These are phyloP conservation scores for Eruca vesicaria DNA, from an alignment of 441 rosid genomes.

Conservation along the genomic window DNA sequence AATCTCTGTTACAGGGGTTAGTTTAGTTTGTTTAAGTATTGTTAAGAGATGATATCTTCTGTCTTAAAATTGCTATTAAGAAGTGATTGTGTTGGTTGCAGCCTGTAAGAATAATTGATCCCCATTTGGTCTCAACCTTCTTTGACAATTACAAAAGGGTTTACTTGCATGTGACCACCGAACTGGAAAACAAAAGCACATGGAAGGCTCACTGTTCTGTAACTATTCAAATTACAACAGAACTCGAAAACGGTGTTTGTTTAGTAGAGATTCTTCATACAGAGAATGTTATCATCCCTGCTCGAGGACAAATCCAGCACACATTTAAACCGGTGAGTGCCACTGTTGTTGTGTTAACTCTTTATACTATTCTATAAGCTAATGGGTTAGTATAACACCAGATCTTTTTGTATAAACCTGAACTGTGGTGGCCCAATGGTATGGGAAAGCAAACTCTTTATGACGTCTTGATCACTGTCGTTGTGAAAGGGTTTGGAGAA, in stretches of 20 bases:
- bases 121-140: conserved; percentile 93
- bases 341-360: neutral
- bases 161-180: conserved; percentile 75
- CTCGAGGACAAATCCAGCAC: conserved; percentile 50
- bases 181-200: conserved; percentile 73
- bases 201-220: conserved; percentile 71
- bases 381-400: conserved; percentile 37
- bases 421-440: conserved; percentile 99
- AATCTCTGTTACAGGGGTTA: conserved; percentile 82
- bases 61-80: neutral
- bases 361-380: neutral
- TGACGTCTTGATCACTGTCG: conserved; percentile 60
- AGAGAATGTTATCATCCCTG: conserved; percentile 57
- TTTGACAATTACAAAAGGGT: conserved; percentile 69
- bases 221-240: conserved; percentile 69
- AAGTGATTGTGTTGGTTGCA: conserved; percentile 42
- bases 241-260: conserved; percentile 64
- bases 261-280: conserved; percentile 77
- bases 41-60: neutral
- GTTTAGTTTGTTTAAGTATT: conserved; percentile 27
- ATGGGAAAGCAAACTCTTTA: conserved; percentile 95
- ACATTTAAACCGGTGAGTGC: conserved; percentile 73
- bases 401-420: conserved; percentile 96
- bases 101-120: conserved; percentile 94
- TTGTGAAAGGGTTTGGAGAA: conserved; percentile 72